phyloP scores from a whole-genome alignment of 176 grass and related monocot genomes.

The Avena sativa region DNA sequence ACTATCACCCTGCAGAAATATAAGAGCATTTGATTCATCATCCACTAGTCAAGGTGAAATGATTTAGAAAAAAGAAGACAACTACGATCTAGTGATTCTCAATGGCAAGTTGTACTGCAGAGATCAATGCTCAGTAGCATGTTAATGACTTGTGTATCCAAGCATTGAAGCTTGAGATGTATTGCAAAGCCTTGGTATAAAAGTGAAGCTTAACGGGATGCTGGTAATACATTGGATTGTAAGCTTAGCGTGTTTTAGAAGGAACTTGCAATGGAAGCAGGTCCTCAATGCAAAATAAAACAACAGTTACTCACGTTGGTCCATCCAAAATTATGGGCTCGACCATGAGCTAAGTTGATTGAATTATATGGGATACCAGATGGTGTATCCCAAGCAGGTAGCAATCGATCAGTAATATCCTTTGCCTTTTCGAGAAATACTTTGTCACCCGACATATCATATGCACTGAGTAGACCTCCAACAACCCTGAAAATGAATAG shows the following conservation, averaged over 20 bases:
- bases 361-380: constrained; percentile 93
- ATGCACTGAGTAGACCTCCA: constrained; percentile 91
- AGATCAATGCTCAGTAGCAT: constrained; percentile 1
- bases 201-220: constrained; percentile 18
- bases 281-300: constrained; percentile 38
- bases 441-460: constrained; percentile 91
- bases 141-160: constrained; percentile 6
- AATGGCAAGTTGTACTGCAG: background rate
- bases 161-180: background rate
- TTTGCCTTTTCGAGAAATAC: constrained; percentile 95
- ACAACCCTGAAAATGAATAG: constrained; percentile 80
- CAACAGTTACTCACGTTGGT: constrained; percentile 68
- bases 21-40: constrained; percentile 29
- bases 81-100: background rate
- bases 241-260: background rate
- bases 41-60: constrained; percentile 20
- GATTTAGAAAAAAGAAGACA: background rate
- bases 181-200: constrained; percentile 22
- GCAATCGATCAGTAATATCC: constrained; percentile 91
- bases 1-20: constrained; percentile 75
- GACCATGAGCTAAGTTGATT: constrained; percentile 95
- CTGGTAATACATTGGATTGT: constrained; percentile 26
- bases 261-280: background rate
- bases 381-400: constrained; percentile 98
- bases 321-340: constrained; percentile 97